Evolutionary conservation across 1,284 basidiomycete genomes (phyloP), one percentile per base, ranked within the genome.

Genomic region (Irpex lacteus): DNA sequence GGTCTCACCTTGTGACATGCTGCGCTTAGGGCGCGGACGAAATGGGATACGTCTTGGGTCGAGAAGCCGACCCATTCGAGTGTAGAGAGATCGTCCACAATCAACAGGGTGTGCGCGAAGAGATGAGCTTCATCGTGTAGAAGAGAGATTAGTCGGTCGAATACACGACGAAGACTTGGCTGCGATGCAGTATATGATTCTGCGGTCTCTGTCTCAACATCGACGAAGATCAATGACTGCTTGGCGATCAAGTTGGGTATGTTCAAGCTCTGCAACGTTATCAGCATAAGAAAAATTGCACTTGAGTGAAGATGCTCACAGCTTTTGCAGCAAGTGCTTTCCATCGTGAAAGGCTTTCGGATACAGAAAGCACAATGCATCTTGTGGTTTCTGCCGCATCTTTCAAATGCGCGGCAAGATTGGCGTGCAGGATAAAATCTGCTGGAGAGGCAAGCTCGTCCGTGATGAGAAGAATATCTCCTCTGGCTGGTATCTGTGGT

Each of bases 41-140:
- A 86, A 6, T 84, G 81, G 5, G 73, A 74, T 38, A 90, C 69
- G 38, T 87, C 85, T 8, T 80, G 61, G 0, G 73, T 61, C 0
- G 84, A 71, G 61, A 84, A 75, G 2, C 89, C 90, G 11, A 87
- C 82, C 89, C 90, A 92, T 70, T 88, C 83, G 0, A 91, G 78
- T 38, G 81, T 77, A 0, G 87, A 74, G 49, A 91, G 76, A 64
- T 90, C 88, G 67, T 92, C 91, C 11, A 92, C 70, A 50, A 92
- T 81, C 8, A 92, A 77, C 5, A 90, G 75, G 3, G 71, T 53
- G n/a, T 69, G 54, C 3, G 8, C 21, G 34, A 18, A 36, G 11
- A 6, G 7, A 3, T 15, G 66, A 9, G 68, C 38, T 1, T 61
- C 18, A 21, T 61, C 50, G 54, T 62, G 60, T 7, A 77, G 61